Evolutionary conservation across 2,329 filamentous ascomycete genomes (phyloP).

Genomic region (Xylariaceae sp.): DNA sequence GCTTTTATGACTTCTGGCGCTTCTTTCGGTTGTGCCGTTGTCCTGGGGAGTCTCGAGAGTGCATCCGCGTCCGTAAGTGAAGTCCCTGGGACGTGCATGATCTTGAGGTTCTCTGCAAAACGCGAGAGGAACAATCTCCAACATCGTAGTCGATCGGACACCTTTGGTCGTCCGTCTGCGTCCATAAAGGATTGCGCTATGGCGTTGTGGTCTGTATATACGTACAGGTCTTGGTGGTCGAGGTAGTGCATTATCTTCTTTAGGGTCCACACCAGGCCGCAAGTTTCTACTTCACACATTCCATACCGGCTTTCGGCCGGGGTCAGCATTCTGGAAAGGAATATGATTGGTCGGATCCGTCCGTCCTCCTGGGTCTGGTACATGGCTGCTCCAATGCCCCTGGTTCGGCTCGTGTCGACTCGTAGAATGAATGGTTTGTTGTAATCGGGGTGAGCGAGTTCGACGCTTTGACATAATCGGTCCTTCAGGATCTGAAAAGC

Average conservation of each 20-base stretch:
- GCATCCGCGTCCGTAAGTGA: background rate
- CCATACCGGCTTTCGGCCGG: background rate
- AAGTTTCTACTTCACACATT: background rate
- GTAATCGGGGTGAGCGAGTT: background rate
- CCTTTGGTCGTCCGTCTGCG: background rate
- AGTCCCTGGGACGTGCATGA: background rate
- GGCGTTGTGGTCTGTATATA: background rate
- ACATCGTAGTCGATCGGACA: background rate
- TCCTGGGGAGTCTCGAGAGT: background rate
- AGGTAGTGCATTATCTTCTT: background rate
- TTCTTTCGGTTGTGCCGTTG: background rate
- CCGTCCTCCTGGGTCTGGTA: background rate
- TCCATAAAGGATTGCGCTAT: background rate
- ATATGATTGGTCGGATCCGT: background rate
- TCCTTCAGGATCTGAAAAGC: background rate
- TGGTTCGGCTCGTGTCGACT: background rate
- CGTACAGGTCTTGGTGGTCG: background rate
- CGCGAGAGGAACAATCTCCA: background rate
- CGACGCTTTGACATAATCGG: background rate
- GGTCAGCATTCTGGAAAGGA: background rate
- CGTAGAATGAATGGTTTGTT: background rate
- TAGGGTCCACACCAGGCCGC: background rate
- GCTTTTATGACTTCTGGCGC: no score
- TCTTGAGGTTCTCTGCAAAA: background rate
- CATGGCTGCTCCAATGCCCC: background rate